Evolutionary conservation across 495 filamentous ascomycete genomes (phyloP).

Genomic region (Neurospora sublineolata): DNA sequence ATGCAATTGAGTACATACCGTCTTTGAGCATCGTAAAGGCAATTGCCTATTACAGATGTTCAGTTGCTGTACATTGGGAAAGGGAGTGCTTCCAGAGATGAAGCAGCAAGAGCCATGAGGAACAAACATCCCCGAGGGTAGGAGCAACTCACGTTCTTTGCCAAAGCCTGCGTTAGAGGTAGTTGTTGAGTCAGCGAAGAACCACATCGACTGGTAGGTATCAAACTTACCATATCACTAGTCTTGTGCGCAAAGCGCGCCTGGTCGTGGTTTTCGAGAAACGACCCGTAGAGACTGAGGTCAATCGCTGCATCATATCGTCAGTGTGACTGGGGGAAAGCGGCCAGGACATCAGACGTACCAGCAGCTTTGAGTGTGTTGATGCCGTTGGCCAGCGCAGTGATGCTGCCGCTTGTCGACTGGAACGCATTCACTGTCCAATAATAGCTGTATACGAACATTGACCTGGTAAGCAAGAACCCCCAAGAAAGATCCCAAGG

Average conservation of each 20-base stretch:
- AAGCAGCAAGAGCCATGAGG: background rate
- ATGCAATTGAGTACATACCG: conserved; percentile 15
- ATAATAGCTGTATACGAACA: conserved; percentile 34
- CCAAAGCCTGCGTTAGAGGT: conserved; percentile 3
- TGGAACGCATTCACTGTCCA: conserved; percentile 51
- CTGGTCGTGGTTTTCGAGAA: conserved; percentile 74
- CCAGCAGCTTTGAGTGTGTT: conserved; percentile 35
- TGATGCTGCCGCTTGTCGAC: conserved; percentile 46
- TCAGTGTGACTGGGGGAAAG: background rate
- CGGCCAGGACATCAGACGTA: background rate
- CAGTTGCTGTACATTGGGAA: background rate
- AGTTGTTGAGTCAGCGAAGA: background rate
- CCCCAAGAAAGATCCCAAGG: background rate
- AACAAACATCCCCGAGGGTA: conserved; percentile 7
- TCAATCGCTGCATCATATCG: conserved; percentile 36
- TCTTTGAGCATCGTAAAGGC: conserved; percentile 62
- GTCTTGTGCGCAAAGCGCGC: conserved; percentile 51
- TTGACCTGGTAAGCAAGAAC: background rate
- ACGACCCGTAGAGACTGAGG: conserved; percentile 55
- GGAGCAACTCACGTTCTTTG: conserved; percentile 14
- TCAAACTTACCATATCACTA: conserved; percentile 29
- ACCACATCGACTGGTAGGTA: too few relatives aligned
- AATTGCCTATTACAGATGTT: conserved; percentile 53
- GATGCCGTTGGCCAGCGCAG: conserved; percentile 47
- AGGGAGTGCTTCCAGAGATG: background rate